These are phyloP conservation scores for Boletus subcaerulescens DNA, from an alignment of 768 basidiomycete genomes.

Conservation along the genomic window DNA sequence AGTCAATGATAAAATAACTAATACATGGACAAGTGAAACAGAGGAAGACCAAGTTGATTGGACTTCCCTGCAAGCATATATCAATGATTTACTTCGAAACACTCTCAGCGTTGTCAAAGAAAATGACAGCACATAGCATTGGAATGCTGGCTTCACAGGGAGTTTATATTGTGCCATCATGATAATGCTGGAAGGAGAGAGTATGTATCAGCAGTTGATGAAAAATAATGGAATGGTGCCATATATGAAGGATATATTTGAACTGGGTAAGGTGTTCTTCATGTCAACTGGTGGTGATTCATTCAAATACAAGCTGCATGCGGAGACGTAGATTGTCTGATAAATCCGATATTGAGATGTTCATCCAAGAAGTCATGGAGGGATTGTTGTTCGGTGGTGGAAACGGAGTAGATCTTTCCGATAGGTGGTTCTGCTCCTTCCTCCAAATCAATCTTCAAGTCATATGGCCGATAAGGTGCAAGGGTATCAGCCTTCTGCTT, in stretches of 20 bases:
- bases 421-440: too few relatives aligned
- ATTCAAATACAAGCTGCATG: neutral
- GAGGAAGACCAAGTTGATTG: neutral
- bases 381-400: too few relatives aligned
- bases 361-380: too few relatives aligned
- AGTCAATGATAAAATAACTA: neutral
- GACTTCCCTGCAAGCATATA: neutral
- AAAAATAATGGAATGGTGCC: neutral
- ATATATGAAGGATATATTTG: neutral
- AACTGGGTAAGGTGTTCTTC: neutral
- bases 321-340: too few relatives aligned
- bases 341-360: too few relatives aligned
- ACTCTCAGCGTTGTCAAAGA: neutral
- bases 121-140: neutral
- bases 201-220: neutral
- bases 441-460: too few relatives aligned
- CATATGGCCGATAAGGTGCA: too few relatives aligned
- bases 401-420: too few relatives aligned
- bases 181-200: neutral
- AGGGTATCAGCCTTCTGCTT: too few relatives aligned
- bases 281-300: neutral
- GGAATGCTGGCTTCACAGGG: constrained; percentile 2
- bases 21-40: neutral
- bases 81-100: neutral
- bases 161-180: constrained; percentile 6